Evolutionary conservation across 768 basidiomycete species (phyloP), one percentile per base, ranked within the genome.

Genomic region (Mycena vulgaris): DNA sequence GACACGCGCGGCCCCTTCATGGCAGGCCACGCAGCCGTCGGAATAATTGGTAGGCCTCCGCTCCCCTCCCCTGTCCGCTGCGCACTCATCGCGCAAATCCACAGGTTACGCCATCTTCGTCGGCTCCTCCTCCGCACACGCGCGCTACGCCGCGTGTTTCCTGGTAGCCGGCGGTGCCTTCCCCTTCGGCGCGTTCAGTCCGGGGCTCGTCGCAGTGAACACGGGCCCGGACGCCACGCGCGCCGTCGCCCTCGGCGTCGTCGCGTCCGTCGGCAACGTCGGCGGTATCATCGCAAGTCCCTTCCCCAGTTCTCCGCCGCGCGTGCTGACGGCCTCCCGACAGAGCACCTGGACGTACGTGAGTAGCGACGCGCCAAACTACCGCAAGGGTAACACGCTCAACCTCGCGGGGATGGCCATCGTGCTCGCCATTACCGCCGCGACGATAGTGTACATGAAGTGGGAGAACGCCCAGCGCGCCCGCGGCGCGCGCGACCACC

Each of bases 331-430:
- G n/a, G 55, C 23, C 37, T 47, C 16, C 42, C 16, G n/a, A 25
- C 58, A 59, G 58, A 59, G 58, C 45, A 59, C 58, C 42, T 59
- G 58, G 58, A 59, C 58, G 37, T 59, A 59, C 42, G 45, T 59
- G 27, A 33, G 35, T 27, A 59, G 58, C 37, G 58, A 59, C 42
- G 58, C 58, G 28, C 58, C 58, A 31, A 33, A 37, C 58, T 59
- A 59, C 42, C 58, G 27, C 42, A 37, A 23, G 40, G 58, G 58
- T 21, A 59, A 59, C 58, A 59, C 58, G 40, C 42, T 59, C 10
- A 47, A 59, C 58, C 42, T 59, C 23, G 58, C 42, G 58, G 58
- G 58, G 42, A 59, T 59, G 40, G 42, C 31, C 40, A 42, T 37
- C 58, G 58, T 59, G 25, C 5, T 59, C 27, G 42, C 47, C 42